Evolutionary conservation across 441 rosid genomes (phyloP).

Genomic region (Arabidopsis lyrata): DNA sequence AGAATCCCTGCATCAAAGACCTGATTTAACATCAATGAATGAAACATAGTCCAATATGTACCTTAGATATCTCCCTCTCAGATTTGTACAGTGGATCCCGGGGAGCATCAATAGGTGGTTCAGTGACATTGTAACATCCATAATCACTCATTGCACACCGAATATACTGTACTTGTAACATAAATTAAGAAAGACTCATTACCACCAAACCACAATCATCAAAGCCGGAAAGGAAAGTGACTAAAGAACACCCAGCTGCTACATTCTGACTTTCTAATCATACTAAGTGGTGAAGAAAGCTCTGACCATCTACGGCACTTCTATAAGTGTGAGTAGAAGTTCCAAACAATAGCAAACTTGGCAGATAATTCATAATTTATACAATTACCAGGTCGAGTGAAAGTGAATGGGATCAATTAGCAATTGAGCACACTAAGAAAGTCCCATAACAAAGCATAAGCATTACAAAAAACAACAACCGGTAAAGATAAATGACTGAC

Average conservation of each 20-base stretch:
- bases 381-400: neutral
- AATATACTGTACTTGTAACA: constrained; percentile 66
- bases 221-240: neutral
- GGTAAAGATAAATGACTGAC: constrained; percentile 41
- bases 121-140: constrained; percentile 84
- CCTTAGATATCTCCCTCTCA: constrained; percentile 82
- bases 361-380: constrained; percentile 10
- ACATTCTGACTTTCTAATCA: neutral
- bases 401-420: neutral
- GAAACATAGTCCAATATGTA: constrained; percentile 38
- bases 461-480: neutral
- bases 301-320: neutral
- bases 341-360: constrained; percentile 15
- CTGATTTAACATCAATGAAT: constrained; percentile 6
- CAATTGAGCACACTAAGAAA: neutral
- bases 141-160: constrained; percentile 90
- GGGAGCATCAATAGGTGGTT: constrained; percentile 90
- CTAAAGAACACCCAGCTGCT: neutral
- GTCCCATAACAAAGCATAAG: constrained; percentile 16
- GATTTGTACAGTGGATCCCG: constrained; percentile 87
- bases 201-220: constrained; percentile 22
- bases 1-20: constrained; percentile 1
- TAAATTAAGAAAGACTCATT: constrained; percentile 20
- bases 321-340: neutral
- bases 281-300: constrained; percentile 15